Evolutionary conservation across 2,329 filamentous ascomycete genomes (phyloP).

Genomic region (Xylariales sp.): DNA sequence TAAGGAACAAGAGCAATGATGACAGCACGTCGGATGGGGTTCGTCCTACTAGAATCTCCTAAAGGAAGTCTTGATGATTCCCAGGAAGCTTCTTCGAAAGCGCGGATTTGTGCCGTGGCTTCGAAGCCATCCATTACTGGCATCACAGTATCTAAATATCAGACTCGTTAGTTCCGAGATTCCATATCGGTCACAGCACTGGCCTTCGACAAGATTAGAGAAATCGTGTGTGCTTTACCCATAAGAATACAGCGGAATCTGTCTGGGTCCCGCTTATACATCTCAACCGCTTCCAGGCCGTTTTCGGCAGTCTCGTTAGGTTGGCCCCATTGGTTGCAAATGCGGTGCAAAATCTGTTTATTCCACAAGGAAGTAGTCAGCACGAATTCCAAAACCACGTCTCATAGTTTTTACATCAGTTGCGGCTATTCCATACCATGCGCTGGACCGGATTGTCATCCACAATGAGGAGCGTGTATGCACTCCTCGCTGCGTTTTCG

Average conservation of each 20-base stretch:
- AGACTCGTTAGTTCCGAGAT: no score
- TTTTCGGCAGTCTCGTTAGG: conserved; percentile 32
- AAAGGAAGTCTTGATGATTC: not conserved
- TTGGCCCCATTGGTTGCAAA: conserved; percentile 9
- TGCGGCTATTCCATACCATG: not conserved
- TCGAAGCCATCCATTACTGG: conserved; percentile 38
- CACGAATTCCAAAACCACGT: no score
- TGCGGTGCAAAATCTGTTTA: conserved; percentile 5
- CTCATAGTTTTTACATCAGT: no score
- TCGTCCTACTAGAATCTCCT: not conserved
- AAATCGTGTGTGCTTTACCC: conserved; percentile 33
- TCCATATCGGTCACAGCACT: not conserved
- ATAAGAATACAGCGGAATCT: conserved; percentile 43
- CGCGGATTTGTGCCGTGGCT: conserved; percentile 33
- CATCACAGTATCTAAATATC: conserved; percentile 34
- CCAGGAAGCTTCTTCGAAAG: conserved; percentile 24
- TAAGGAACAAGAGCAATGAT: conserved; percentile 4
- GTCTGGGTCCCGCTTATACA: conserved; percentile 27
- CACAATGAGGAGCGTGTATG: conserved; percentile 5
- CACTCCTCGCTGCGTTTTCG: no score
- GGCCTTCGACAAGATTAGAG: not conserved
- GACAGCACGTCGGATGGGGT: conserved; percentile 5
- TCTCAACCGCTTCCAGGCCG: conserved; percentile 42
- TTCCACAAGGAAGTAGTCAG: not conserved
- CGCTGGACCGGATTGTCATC: conserved; percentile 5